Conservation (phyloP, 345 rosid genomes). For the Populus ilicifolia region DNA sequence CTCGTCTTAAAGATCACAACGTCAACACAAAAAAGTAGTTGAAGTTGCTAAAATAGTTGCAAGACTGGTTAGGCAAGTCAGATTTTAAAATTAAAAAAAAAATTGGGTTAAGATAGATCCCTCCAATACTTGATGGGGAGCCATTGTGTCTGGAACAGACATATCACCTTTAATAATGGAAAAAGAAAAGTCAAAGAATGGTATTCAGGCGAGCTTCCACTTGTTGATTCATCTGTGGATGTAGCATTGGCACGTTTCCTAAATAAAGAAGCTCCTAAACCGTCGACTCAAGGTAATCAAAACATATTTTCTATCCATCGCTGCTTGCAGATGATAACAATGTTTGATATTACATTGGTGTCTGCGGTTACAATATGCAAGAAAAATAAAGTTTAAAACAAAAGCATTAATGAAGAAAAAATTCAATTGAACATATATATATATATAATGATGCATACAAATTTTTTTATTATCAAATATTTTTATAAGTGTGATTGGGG, state of each 20-base stretch:
- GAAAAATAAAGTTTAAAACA: too few species aligned
- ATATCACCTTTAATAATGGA: neutral
- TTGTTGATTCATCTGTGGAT: constrained; percentile 21
- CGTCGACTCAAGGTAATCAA: constrained; percentile 14
- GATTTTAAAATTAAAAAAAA: neutral
- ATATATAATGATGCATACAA: too few species aligned
- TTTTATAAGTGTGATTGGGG: too few species aligned
- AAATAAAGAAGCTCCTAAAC: neutral
- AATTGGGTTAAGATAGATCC: too few species aligned
- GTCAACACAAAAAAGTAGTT: neutral
- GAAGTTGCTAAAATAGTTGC: too few species aligned
- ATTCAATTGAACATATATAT: too few species aligned
- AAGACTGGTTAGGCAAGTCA: constrained; percentile 17
- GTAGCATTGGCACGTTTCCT: constrained; percentile 24
- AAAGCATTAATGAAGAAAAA: too few species aligned
- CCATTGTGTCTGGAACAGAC: constrained; percentile 1
- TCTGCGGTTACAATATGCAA: too few species aligned
- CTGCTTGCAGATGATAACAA: too few species aligned
- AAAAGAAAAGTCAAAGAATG: constrained; percentile 8
- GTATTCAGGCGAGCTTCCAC: constrained; percentile 10
- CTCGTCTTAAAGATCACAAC: neutral
- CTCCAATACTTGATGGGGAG: neutral
- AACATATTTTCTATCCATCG: constrained; percentile 9
- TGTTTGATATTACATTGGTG: too few species aligned
- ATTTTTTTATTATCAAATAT: too few species aligned